phyloP scores from a whole-genome alignment of 371 early-diverging fungal genomes.

The Nematocida major region DNA sequence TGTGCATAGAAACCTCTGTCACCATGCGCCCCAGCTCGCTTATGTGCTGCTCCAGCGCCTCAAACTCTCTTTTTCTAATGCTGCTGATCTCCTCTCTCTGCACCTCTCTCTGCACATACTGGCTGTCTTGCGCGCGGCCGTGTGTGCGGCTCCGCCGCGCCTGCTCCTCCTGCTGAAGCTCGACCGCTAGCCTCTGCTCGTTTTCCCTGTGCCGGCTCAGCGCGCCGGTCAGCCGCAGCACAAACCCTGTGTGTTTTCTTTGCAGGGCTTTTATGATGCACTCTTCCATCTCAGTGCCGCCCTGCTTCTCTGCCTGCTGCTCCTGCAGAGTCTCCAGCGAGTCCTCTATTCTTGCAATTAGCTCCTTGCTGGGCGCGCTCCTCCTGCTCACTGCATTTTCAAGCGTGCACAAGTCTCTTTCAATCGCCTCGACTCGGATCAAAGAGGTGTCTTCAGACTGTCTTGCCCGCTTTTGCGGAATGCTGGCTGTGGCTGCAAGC shows the following conservation, averaged over 20 bases:
- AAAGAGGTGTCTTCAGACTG: not conserved
- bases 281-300: not conserved
- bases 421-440: not conserved
- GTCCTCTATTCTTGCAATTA: not conserved
- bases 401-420: not conserved
- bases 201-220: constrained; percentile 5
- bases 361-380: not conserved
- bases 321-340: not conserved
- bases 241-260: not conserved
- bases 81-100: constrained; percentile 42
- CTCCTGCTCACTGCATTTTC: not conserved
- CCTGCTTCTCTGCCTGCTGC: not conserved
- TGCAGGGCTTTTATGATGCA: not conserved
- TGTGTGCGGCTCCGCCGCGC: not conserved
- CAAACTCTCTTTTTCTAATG: constrained; percentile 45
- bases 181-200: not conserved
- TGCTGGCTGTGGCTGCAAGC: constrained; percentile 51
- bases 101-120: not conserved
- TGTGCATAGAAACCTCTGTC: constrained; percentile 64
- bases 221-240: not conserved
- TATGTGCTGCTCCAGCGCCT: constrained; percentile 60
- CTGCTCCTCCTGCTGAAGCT: not conserved
- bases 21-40: constrained; percentile 65
- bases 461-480: constrained; percentile 48
- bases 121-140: not conserved